Percentiles rank a stretch among this genome's conserved stretches.
Evolutionary conservation across 345 rosid species (phyloP).

Genomic region (Aquilaria malaccensis): DNA sequence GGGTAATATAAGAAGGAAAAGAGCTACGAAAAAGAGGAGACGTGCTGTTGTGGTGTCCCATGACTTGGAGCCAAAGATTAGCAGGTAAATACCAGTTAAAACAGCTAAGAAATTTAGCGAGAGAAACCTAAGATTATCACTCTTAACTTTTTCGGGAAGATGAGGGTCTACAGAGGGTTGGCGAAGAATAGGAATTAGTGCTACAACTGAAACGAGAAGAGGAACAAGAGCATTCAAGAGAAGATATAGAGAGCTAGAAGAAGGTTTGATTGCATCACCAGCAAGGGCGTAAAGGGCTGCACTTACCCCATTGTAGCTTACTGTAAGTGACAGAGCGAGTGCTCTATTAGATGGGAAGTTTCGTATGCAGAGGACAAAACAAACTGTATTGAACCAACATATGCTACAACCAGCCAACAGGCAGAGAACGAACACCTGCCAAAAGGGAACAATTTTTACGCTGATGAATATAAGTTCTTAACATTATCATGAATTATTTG

Average conservation of each 20-base stretch:
- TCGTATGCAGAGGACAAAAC: constrained; percentile 74
- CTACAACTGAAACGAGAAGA: constrained; percentile 38
- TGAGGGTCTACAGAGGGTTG: constrained; percentile 74
- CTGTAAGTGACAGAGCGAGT: constrained; percentile 73
- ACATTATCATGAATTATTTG: too few species aligned
- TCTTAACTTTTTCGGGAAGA: constrained; percentile 47
- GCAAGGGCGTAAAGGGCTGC: constrained; percentile 75
- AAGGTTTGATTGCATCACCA: constrained; percentile 52
- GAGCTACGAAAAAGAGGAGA: constrained; percentile 52
- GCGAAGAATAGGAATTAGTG: constrained; percentile 64
- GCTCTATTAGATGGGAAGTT: constrained; percentile 71
- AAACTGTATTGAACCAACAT: constrained; percentile 92
- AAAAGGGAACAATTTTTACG: neutral
- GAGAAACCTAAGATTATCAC: constrained; percentile 60
- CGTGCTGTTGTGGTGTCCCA: constrained; percentile 27
- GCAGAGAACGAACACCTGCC: constrained; percentile 75
- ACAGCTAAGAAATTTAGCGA: constrained; percentile 53
- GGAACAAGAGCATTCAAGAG: constrained; percentile 64
- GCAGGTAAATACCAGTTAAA: constrained; percentile 67
- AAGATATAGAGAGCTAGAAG: constrained; percentile 50
- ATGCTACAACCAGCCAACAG: constrained; percentile 78
- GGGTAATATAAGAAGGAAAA: constrained; percentile 55
- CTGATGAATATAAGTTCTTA: too few species aligned
- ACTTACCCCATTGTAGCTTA: constrained; percentile 81
- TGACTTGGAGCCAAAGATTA: constrained; percentile 36